phyloP scores from a whole-genome alignment of 306 rosid species.

The Malus domestica region ASM211411v1 NC_041789.1:24510001-24510500 shows the following conservation, averaged over 20 bases:
- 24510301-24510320: background rate
- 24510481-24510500: background rate
- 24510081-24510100: conserved; percentile 96
- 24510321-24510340: conserved; percentile 8
- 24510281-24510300: background rate
- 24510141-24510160: conserved; percentile 99
- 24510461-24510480: background rate
- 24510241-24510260: conserved; percentile 54
- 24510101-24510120: conserved; percentile 97
- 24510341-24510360: conserved; percentile 54
- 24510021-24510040: conserved; percentile 17
- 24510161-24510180: conserved; percentile 89
- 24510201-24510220: conserved; percentile 97
- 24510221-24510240: conserved; percentile 85
- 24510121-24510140: conserved; percentile 86
- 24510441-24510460: background rate
- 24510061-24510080: conserved; percentile 24
- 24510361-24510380: conserved; percentile 55
- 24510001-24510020: conserved; percentile 26
- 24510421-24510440: background rate
- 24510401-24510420: background rate
- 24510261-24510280: background rate
- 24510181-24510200: conserved; percentile 91
- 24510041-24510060: conserved; percentile 25
- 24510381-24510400: conserved; percentile 72